phyloP scores from a whole-genome alignment of 106 monocot genomes.

The Hemerocallis citrina region DNA sequence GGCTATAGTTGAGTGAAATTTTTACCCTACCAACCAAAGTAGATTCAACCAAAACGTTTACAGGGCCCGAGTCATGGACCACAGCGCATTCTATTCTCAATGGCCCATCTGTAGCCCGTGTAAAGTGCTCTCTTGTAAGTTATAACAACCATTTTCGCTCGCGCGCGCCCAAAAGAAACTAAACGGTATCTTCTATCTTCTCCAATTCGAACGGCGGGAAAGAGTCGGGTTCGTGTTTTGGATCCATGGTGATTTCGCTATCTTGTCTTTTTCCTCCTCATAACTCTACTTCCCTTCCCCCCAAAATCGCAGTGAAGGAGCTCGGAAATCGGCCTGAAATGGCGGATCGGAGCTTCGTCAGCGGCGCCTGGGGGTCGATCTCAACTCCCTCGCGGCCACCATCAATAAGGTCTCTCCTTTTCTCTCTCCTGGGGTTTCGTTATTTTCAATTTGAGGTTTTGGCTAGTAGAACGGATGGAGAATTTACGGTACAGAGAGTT shows the following conservation, averaged over 20 bases:
- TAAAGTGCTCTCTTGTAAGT: neutral
- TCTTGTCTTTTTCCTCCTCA: conserved; percentile 5
- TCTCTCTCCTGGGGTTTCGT: neutral
- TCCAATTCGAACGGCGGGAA: conserved; percentile 7
- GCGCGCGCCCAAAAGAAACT: too few relatives aligned
- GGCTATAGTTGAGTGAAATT: too few relatives aligned
- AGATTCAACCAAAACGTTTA: too few relatives aligned
- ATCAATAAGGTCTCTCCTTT: conserved; percentile 42
- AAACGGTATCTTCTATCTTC: neutral
- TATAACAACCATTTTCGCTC: neutral
- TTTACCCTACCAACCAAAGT: too few relatives aligned
- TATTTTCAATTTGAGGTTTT: neutral
- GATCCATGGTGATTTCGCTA: conserved; percentile 26
- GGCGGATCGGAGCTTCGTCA: conserved; percentile 48
- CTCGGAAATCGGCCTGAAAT: conserved; percentile 15
- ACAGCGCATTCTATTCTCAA: too few relatives aligned
- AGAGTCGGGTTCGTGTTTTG: too few relatives aligned
- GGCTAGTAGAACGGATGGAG: too few relatives aligned
- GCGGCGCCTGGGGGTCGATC: conserved; percentile 57
- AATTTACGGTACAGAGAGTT: too few relatives aligned
- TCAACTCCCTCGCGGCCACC: conserved; percentile 50
- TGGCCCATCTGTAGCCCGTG: neutral
- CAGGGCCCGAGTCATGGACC: too few relatives aligned
- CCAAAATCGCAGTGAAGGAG: neutral
- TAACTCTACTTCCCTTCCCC: conserved; percentile 1